phyloP scores from a whole-genome alignment of 2,329 filamentous ascomycete genomes.

The Arthrobotrys sphaeroides region DNA sequence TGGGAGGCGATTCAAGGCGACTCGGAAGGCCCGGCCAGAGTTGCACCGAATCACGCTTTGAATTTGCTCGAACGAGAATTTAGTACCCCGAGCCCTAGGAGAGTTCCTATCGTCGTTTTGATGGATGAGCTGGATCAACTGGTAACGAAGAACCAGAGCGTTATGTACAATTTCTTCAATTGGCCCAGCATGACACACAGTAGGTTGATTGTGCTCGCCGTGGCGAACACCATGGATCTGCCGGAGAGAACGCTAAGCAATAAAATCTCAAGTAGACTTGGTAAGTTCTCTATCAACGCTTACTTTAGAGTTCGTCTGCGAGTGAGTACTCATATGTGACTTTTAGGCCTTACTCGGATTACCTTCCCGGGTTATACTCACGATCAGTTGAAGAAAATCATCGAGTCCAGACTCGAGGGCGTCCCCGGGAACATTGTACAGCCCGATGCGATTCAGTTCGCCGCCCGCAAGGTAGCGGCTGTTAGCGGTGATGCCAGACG shows the following conservation, averaged over 20 bases:
- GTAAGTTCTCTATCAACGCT: conserved; percentile 58
- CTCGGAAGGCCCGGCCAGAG: conserved; percentile 64
- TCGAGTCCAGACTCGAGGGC: conserved; percentile 88
- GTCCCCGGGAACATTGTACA: conserved; percentile 91
- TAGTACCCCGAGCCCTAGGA: conserved; percentile 84
- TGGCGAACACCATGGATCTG: conserved; percentile 98
- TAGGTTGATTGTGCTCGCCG: conserved; percentile 91
- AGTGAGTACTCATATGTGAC: background rate
- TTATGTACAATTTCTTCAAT: conserved; percentile 99
- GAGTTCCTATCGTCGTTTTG: conserved; percentile 92
- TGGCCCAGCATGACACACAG: conserved; percentile 94
- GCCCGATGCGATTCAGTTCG: conserved; percentile 92
- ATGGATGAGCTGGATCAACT: conserved; percentile 99
- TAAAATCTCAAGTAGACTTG: conserved; percentile 93
- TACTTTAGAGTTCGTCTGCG: background rate
- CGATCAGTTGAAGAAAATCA: conserved; percentile 96
- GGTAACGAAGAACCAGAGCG: conserved; percentile 97
- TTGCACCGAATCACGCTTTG: conserved; percentile 88
- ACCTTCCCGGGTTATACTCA: conserved; percentile 98
- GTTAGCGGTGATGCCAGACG: conserved; percentile 93
- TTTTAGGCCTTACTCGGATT: conserved; percentile 82
- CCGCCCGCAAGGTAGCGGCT: conserved; percentile 93
- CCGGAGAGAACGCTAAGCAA: conserved; percentile 96
- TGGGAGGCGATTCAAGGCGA: conserved; percentile 97
- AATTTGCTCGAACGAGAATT: conserved; percentile 93